A percentile compares a stretch with the other conserved stretches of the same genome.
These are phyloP conservation scores for Trametes villosa DNA, from an alignment of 768 basidiomycete species.

Conservation along the genomic window DNA sequence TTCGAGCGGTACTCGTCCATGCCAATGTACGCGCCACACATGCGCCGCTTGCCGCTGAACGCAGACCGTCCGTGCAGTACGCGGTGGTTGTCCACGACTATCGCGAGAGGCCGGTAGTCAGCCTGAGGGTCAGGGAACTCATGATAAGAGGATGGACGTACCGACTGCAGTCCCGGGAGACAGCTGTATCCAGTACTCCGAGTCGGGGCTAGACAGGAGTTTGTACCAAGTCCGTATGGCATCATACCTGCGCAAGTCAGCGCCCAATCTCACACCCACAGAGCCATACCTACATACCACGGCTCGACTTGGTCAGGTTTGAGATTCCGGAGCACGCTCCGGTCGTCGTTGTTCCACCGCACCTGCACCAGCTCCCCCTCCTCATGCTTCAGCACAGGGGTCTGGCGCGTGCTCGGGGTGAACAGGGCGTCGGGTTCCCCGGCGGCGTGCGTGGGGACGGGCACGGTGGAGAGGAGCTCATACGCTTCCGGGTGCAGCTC, in stretches of 20 bases:
- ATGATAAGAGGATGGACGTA: slow-evolving; percentile 42
- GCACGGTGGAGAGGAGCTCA: slow-evolving; percentile 64
- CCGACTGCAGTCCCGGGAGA: slow-evolving; percentile 84
- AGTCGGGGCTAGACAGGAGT: slow-evolving; percentile 75
- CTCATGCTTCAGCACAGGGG: slow-evolving; percentile 75
- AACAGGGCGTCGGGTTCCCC: slow-evolving; percentile 70
- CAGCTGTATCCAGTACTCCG: slow-evolving; percentile 93
- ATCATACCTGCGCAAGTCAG: slow-evolving; percentile 59
- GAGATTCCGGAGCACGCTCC: slow-evolving; percentile 76
- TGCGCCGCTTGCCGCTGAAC: slow-evolving; percentile 84
- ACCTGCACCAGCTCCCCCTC: slow-evolving; percentile 73
- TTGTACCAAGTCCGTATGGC: slow-evolving; percentile 82
- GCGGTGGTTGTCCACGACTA: slow-evolving; percentile 91
- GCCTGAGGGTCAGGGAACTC: not conserved
- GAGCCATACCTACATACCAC: slow-evolving; percentile 54
- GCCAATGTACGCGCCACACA: slow-evolving; percentile 97
- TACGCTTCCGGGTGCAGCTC: slow-evolving; percentile 75
- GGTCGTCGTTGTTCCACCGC: slow-evolving; percentile 94
- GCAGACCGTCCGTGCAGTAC: slow-evolving; percentile 94
- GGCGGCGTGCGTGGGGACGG: slow-evolving; percentile 85
- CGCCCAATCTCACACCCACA: not conserved
- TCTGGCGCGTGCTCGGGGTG: slow-evolving; percentile 52
- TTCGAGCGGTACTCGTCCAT: slow-evolving; percentile 88
- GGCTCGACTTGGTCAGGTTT: slow-evolving; percentile 64
- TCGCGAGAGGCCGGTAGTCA: not conserved